These are phyloP conservation scores for Colletotrichum nymphaeae DNA, from an alignment of 2,329 filamentous ascomycete species.

Conservation along the genomic window DNA sequence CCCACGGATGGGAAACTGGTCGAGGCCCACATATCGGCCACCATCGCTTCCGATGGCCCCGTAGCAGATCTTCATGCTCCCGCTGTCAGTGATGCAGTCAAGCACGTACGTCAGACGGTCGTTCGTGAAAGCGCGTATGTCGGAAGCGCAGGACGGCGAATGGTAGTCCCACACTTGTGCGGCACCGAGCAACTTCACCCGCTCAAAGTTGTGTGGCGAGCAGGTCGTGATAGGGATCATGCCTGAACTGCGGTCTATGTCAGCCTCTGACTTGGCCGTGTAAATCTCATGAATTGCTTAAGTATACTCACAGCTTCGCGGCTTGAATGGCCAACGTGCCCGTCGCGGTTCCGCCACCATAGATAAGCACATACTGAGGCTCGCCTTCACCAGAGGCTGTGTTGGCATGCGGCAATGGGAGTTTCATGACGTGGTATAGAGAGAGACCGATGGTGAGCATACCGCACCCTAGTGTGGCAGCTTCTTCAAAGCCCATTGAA, in stretches of 20 bases:
- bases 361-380: no score
- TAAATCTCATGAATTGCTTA: no score
- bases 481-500: no score
- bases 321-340: no score
- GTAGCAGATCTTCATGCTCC: slow-evolving; percentile 51
- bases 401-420: no score
- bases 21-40: slow-evolving; percentile 50
- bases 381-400: no score
- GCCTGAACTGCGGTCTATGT: slow-evolving; percentile 43
- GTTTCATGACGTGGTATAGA: no score
- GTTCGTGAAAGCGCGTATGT: slow-evolving; percentile 50
- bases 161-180: slow-evolving; percentile 58
- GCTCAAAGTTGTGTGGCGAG: slow-evolving; percentile 53
- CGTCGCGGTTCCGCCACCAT: no score
- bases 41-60: slow-evolving; percentile 49
- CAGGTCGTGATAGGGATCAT: slow-evolving; percentile 56
- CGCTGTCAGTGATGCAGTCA: slow-evolving; percentile 53
- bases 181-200: slow-evolving; percentile 56
- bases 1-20: slow-evolving; percentile 34
- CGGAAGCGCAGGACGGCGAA: slow-evolving; percentile 44
- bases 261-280: not conserved
- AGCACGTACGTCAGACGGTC: slow-evolving; percentile 51
- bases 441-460: no score
- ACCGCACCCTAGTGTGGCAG: no score
- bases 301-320: no score